phyloP scores from a whole-genome alignment of 2,329 filamentous ascomycete species.

The Aspergillus ibericus region DNA sequence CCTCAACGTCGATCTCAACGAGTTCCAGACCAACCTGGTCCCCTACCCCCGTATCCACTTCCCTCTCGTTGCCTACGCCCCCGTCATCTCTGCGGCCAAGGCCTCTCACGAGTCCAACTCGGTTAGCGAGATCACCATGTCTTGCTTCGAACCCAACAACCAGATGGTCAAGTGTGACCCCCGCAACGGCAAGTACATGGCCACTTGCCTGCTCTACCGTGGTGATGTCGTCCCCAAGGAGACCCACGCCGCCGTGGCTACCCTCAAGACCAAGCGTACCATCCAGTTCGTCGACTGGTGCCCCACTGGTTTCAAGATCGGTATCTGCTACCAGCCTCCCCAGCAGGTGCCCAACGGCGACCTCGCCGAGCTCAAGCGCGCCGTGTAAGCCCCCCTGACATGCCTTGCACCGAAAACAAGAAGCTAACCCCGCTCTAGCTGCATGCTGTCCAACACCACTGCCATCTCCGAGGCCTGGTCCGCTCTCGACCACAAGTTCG shows the following conservation, averaged over 20 bases:
- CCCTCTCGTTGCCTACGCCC: slow-evolving; percentile 94
- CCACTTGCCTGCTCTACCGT: slow-evolving; percentile 95
- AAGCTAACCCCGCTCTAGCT: slow-evolving; percentile 53
- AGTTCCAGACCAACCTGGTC: slow-evolving; percentile 99
- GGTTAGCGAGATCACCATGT: slow-evolving; percentile 97
- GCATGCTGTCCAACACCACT: slow-evolving; percentile 94
- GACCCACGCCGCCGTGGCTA: slow-evolving; percentile 85
- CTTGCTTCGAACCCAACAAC: slow-evolving; percentile 99
- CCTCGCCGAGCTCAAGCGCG: slow-evolving; percentile 95
- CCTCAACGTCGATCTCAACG: slow-evolving; percentile 98
- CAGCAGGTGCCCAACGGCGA: slow-evolving; percentile 96
- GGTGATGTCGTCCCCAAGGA: slow-evolving; percentile 98
- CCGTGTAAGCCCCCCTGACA: slow-evolving; percentile 69
- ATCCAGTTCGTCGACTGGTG: slow-evolving; percentile 99
- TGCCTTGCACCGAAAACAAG: not conserved
- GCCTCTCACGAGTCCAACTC: slow-evolving; percentile 97
- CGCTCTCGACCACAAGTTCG: slow-evolving; percentile 95
- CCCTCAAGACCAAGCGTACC: slow-evolving; percentile 98
- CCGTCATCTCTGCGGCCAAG: slow-evolving; percentile 92
- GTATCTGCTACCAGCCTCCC: slow-evolving; percentile 99
- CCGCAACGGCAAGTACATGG: slow-evolving; percentile 99
- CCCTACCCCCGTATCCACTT: slow-evolving; percentile 99
- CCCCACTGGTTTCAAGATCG: slow-evolving; percentile 99
- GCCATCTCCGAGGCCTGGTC: slow-evolving; percentile 98
- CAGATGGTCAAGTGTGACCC: slow-evolving; percentile 99